A percentile compares a stretch with the other conserved stretches of the same genome.
Evolutionary conservation across 176 grass and related monocot species (phyloP).

Genomic region (Triticum monococcum): DNA sequence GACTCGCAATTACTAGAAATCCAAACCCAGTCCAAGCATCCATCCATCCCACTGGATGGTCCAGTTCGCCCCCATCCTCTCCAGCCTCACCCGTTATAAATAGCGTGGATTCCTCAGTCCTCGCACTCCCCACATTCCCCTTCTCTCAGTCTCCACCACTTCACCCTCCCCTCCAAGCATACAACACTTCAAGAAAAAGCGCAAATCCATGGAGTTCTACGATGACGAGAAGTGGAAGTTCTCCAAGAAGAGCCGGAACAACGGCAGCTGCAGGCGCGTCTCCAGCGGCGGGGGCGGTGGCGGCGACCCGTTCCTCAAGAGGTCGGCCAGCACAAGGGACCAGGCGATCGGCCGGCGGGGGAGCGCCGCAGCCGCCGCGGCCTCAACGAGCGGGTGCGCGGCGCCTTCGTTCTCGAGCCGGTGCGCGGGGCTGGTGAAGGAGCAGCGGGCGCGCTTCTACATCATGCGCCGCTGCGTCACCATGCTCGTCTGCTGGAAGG

Average conservation of each 20-base stretch:
- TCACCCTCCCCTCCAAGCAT: slow-evolving; percentile 11
- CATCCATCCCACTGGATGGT: slow-evolving; percentile 18
- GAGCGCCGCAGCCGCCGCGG: not conserved
- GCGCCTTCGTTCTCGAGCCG: slow-evolving; percentile 70
- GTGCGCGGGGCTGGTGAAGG: slow-evolving; percentile 77
- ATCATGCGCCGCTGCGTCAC: slow-evolving; percentile 94
- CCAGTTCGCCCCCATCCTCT: not conserved
- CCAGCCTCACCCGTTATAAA: slow-evolving; percentile 52
- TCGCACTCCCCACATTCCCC: slow-evolving; percentile 27
- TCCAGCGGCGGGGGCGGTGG: slow-evolving; percentile 22
- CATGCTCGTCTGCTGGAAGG: slow-evolving; percentile 96
- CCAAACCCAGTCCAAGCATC: slow-evolving; percentile 8
- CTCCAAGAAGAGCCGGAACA: slow-evolving; percentile 81
- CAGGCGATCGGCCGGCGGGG: slow-evolving; percentile 33
- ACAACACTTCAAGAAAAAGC: not conserved
- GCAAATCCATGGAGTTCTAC: slow-evolving; percentile 62
- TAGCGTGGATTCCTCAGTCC: slow-evolving; percentile 42
- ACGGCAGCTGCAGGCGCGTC: slow-evolving; percentile 60
- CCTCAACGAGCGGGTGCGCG: not conserved
- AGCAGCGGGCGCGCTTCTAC: slow-evolving; percentile 93
- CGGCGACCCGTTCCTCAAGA: slow-evolving; percentile 45
- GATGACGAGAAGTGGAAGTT: slow-evolving; percentile 97
- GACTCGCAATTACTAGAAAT: not conserved
- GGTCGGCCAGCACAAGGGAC: slow-evolving; percentile 64
- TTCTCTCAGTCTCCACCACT: not conserved